phyloP scores from a whole-genome alignment of 768 basidiomycete genomes.

The Asterophora parasitica region DNA sequence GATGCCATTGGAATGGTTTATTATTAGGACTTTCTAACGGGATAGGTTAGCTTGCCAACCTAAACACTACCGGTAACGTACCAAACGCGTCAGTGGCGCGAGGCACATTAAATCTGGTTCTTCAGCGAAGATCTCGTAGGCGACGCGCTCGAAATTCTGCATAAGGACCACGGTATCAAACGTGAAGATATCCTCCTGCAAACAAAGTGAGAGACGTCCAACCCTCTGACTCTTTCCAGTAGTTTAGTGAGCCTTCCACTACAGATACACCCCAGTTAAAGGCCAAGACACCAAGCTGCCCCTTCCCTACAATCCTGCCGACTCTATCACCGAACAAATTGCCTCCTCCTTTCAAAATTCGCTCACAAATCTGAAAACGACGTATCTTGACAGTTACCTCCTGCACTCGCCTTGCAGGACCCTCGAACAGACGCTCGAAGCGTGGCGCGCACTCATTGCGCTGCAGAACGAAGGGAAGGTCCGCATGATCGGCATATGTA shows the following conservation, averaged over 20 bases:
- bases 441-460: constrained; percentile 58
- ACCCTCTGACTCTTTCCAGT: background rate
- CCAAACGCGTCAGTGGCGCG: background rate
- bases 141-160: constrained; percentile 55
- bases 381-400: constrained; percentile 74
- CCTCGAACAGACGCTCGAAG: constrained; percentile 55
- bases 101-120: background rate
- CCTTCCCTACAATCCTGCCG: constrained; percentile 64
- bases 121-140: constrained; percentile 80
- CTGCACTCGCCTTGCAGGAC: constrained; percentile 72
- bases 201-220: constrained; percentile 52
- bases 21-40: background rate
- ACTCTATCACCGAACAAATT: constrained; percentile 56
- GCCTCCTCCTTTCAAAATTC: constrained; percentile 57
- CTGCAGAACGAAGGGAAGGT: constrained; percentile 66
- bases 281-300: constrained; percentile 72
- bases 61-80: constrained; percentile 61
- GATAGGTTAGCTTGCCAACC: constrained; percentile 52
- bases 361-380: constrained; percentile 61
- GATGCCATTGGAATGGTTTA: background rate
- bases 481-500: constrained; percentile 68
- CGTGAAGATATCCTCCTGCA: constrained; percentile 74
- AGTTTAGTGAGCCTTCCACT: constrained; percentile 4
- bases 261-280: constrained; percentile 65
- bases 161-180: constrained; percentile 52